A percentile compares a stretch with the other conserved stretches of the same genome.
phyloP scores from a whole-genome alignment of 1,284 basidiomycete genomes.

The Schizopora paradoxa region DNA sequence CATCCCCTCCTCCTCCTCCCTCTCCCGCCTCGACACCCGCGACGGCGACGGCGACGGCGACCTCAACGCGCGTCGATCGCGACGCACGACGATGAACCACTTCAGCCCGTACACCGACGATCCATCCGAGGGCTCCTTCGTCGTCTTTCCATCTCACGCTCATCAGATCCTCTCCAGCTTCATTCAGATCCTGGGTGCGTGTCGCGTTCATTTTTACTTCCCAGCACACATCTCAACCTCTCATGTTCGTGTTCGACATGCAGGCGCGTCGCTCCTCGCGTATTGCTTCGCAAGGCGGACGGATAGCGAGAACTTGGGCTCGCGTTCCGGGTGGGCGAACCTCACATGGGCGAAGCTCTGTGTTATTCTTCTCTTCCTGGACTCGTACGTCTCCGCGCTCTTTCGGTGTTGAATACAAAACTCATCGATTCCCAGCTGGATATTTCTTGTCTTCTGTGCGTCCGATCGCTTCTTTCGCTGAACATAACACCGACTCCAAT shows the following conservation, averaged over 20 bases:
- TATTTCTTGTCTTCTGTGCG: conserved; percentile 15
- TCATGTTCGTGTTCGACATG: background rate
- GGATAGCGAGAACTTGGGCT: conserved; percentile 10
- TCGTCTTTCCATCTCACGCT: conserved; percentile 15
- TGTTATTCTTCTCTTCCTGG: conserved; percentile 14
- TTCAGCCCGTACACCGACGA: conserved; percentile 9
- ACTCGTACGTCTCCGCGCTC: conserved; percentile 7
- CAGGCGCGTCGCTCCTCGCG: conserved; percentile 12
- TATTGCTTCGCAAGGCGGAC: conserved; percentile 16
- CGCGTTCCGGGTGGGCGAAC: conserved; percentile 12
- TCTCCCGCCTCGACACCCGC: background rate
- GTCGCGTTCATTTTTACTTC: background rate
- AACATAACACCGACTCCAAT: background rate
- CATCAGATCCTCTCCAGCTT: conserved; percentile 15
- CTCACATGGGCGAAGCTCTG: conserved; percentile 13
- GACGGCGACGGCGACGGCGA: background rate
- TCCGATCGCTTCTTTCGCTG: background rate
- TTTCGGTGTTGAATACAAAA: background rate
- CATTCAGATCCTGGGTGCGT: conserved; percentile 14
- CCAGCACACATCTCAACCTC: background rate
- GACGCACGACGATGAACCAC: background rate
- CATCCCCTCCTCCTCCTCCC: background rate
- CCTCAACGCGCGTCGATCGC: background rate
- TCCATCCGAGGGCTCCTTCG: conserved; percentile 9
- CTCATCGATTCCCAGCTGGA: conserved; percentile 4